Evolutionary conservation across 495 filamentous ascomycete species (phyloP), one percentile per base, ranked within the genome.

Genomic region (Oidiodendron maius): DNA sequence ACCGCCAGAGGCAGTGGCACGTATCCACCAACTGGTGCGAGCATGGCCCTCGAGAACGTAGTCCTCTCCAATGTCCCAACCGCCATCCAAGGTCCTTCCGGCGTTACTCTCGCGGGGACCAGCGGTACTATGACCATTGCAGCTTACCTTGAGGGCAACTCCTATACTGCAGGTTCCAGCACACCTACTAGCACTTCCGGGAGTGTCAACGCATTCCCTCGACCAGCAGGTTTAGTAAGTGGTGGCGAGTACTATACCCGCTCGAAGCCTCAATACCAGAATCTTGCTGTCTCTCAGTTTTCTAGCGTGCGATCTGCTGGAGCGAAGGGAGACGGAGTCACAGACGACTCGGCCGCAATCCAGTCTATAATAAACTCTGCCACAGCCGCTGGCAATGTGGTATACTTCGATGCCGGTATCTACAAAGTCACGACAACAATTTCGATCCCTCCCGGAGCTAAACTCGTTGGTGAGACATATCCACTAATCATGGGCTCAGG

Each of bases 291-390:
- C 0, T 63, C 69, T 11, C 68, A 66, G 3, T 83, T 93, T 61
- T 55, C 79, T 41, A 83, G 78, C 51, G 74, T 80, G 46, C 75
- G 82, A 53, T 57, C 42, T 26, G 63, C 61, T 36, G 78, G 80
- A 8, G 86, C 86, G 17, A 75, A 60, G 36, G 87, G 88, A 48
- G 84, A 95, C 64, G 84, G 81, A 1, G 60, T 67, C 0, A 80
- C 83, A 1, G 88, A 94, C 58, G 87, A 89, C 57, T 76, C 74
- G 9, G 58, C 48, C 13, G 71, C 69, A 2, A 64, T 82, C 13
- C 11, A 62, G 57, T 2, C 44, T 53, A 23, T 64, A 55, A 16
- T 81, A 81, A 55, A 45, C 15, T 48, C 25, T n/a, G 58, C 58
- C 5, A 50, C 54, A 10, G 64, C 78, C 40, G 65, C 72, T 24